Conservation (phyloP, 2,329 filamentous ascomycete species). For the Stylonectria norvegica region DNA sequence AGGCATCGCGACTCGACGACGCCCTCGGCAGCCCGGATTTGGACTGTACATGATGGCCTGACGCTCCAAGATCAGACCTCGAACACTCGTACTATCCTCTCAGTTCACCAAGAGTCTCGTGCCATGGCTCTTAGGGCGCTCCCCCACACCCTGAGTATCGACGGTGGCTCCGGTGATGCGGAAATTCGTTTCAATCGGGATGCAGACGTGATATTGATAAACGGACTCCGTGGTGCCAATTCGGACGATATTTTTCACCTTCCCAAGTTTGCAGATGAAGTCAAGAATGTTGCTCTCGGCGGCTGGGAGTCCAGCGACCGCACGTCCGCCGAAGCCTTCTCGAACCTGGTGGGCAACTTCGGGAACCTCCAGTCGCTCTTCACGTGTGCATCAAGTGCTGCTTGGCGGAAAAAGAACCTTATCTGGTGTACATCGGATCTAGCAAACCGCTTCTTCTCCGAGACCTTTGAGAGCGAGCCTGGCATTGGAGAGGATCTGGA, state of each 20-base stretch:
- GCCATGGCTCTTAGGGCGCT: slow-evolving; percentile 28
- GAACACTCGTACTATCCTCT: slow-evolving; percentile 29
- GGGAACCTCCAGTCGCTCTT: slow-evolving; percentile 29
- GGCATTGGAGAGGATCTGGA: slow-evolving; percentile 25
- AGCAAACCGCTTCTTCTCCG: slow-evolving; percentile 25
- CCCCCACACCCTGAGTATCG: slow-evolving; percentile 32
- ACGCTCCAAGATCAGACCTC: slow-evolving; percentile 29
- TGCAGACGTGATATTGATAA: slow-evolving; percentile 30
- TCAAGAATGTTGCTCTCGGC: slow-evolving; percentile 29
- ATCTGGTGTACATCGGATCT: slow-evolving; percentile 33
- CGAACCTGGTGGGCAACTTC: slow-evolving; percentile 14
- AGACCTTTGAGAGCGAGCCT: slow-evolving; percentile 24
- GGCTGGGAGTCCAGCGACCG: slow-evolving; percentile 4
- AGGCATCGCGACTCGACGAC: slow-evolving; percentile 3
- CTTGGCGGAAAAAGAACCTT: slow-evolving; percentile 12
- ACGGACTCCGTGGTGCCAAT: slow-evolving; percentile 4
- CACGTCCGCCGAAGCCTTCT: neutral
- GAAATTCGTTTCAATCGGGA: slow-evolving; percentile 30
- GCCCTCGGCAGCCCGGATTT: slow-evolving; percentile 4
- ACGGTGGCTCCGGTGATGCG: slow-evolving; percentile 20
- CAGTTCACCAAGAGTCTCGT: slow-evolving; percentile 37
- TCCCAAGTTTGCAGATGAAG: slow-evolving; percentile 26
- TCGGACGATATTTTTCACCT: slow-evolving; percentile 17
- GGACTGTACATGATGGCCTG: slow-evolving; percentile 20
- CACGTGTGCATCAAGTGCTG: slow-evolving; percentile 7